Evolutionary conservation across 352 stramenopile species (phyloP).

Genomic region (Elongisporangium prolatum): DNA sequence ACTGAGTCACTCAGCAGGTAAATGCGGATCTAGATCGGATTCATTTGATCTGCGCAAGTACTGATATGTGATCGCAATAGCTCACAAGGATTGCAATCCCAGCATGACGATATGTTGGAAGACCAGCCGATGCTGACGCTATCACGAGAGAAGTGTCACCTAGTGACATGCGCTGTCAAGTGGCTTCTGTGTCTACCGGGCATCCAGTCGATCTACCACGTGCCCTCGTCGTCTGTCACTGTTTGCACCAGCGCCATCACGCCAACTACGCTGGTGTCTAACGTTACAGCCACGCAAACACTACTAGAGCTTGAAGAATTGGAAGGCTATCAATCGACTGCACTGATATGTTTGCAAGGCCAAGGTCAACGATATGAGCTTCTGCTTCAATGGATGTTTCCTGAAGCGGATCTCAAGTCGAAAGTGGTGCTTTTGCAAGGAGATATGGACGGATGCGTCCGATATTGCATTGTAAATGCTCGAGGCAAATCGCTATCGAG

Average conservation of each 20-base stretch:
- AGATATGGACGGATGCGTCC: slow-evolving; percentile 45
- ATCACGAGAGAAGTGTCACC: not conserved
- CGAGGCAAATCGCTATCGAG: not conserved
- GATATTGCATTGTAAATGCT: slow-evolving; percentile 20
- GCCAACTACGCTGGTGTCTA: slow-evolving; percentile 43
- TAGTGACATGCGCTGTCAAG: slow-evolving; percentile 6
- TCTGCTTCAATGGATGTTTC: slow-evolving; percentile 27
- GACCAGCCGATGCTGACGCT: not conserved
- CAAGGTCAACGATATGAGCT: slow-evolving; percentile 4
- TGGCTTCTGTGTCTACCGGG: slow-evolving; percentile 29
- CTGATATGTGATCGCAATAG: no score
- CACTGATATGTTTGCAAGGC: slow-evolving; percentile 18
- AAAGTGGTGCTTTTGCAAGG: slow-evolving; percentile 44
- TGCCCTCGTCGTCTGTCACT: slow-evolving; percentile 13
- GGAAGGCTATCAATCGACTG: slow-evolving; percentile 66
- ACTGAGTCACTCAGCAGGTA: not conserved
- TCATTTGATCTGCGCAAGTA: not conserved
- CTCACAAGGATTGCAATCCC: not conserved
- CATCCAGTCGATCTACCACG: slow-evolving; percentile 24
- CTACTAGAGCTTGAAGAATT: slow-evolving; percentile 39
- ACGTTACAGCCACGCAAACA: slow-evolving; percentile 4
- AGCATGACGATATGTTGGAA: not conserved
- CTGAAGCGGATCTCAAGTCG: not conserved
- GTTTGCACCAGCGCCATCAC: slow-evolving; percentile 48
- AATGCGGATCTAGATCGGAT: not conserved